These are phyloP conservation scores for Pelargonium nanum DNA, from an alignment of 345 rosid species.

Conservation along the genomic window DNA sequence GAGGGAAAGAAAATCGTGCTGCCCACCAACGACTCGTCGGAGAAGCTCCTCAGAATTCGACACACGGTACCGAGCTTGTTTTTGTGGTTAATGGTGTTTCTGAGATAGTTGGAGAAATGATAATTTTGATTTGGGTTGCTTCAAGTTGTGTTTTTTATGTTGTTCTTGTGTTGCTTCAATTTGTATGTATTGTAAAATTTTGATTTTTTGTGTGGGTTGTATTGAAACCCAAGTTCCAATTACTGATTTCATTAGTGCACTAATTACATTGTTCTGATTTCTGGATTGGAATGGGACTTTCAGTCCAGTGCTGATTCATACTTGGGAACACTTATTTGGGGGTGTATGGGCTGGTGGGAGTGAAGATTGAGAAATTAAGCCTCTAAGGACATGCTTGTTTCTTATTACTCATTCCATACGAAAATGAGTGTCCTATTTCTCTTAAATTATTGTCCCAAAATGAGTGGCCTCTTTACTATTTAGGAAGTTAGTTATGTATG, in stretches of 20 bases:
- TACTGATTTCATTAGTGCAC: background rate
- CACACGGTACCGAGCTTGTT: constrained; percentile 50
- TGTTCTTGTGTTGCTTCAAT: background rate
- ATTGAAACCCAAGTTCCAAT: background rate
- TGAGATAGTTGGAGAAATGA: background rate
- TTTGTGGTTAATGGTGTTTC: background rate
- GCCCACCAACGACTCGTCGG: constrained; percentile 79
- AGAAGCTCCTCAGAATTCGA: constrained; percentile 60
- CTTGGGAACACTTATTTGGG: no score
- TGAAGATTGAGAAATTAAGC: no score
- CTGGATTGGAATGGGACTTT: background rate
- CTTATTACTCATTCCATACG: no score
- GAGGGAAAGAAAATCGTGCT: constrained; percentile 33
- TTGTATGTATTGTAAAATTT: background rate
- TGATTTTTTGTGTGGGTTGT: background rate
- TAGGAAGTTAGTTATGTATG: no score
- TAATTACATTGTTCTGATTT: background rate
- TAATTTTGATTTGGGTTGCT: background rate
- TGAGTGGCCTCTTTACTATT: no score
- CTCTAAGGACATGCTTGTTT: no score
- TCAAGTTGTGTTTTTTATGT: background rate
- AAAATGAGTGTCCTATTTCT: no score
- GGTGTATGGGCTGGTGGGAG: no score
- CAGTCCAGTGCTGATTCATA: background rate
- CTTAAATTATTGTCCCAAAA: no score